A percentile compares a stretch with the other conserved stretches of the same genome.
phyloP scores from a whole-genome alignment of 2,329 filamentous ascomycete species.

The Penicillium sp. region DNA sequence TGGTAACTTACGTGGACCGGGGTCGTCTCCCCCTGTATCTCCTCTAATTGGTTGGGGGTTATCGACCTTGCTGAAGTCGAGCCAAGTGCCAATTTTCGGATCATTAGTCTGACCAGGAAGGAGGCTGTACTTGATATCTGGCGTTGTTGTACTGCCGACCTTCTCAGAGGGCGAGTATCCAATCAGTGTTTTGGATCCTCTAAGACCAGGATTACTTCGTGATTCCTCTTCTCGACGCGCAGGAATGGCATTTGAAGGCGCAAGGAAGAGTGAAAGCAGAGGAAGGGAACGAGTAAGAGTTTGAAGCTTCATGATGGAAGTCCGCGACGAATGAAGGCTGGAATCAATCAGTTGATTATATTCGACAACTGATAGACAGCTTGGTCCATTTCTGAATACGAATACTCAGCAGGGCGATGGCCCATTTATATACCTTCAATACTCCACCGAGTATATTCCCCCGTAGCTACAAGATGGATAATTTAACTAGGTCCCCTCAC shows the following conservation, averaged over 20 bases:
- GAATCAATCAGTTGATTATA: neutral
- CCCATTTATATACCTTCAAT: neutral
- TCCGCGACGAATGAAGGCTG: neutral
- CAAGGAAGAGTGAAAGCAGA: constrained; percentile 13
- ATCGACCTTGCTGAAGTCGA: constrained; percentile 58
- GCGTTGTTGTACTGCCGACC: constrained; percentile 40
- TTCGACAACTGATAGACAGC: neutral
- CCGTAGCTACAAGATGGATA: neutral
- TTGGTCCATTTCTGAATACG: neutral
- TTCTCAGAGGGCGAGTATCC: constrained; percentile 46
- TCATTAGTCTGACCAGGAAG: constrained; percentile 58
- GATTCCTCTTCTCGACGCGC: constrained; percentile 14
- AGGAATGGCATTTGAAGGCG: constrained; percentile 27
- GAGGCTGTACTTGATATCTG: constrained; percentile 45
- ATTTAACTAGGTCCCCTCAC: neutral
- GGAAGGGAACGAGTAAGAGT: neutral
- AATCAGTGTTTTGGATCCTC: constrained; percentile 36
- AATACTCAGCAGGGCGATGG: too few relatives aligned
- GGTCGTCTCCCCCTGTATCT: constrained; percentile 53
- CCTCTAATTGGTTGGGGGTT: constrained; percentile 63
- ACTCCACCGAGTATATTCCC: neutral
- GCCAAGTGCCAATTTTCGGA: constrained; percentile 55
- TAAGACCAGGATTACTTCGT: constrained; percentile 31
- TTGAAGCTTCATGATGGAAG: constrained; percentile 19
- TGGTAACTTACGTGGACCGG: constrained; percentile 51